These are phyloP conservation scores for Isabelozyma pseudorhagii DNA, from an alignment of 805 yeast species.

Conservation along the genomic window DNA sequence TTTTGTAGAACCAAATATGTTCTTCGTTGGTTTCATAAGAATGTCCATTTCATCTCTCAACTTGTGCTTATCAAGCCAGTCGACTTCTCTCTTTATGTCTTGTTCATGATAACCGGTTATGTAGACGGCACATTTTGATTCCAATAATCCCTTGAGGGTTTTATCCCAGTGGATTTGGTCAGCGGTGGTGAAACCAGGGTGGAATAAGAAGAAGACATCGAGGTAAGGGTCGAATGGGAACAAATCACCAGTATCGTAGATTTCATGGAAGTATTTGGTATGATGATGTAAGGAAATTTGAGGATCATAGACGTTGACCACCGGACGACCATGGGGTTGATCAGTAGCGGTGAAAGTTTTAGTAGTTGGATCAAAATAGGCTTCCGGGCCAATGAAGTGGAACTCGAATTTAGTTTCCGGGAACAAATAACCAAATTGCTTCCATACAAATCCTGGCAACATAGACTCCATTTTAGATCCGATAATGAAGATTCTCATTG, in stretches of 20 bases:
- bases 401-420: constrained; percentile 82
- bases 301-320: constrained; percentile 70
- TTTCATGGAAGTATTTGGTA: constrained; percentile 86
- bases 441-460: constrained; percentile 94
- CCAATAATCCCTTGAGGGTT: constrained; percentile 80
- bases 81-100: constrained; percentile 68
- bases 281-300: constrained; percentile 75
- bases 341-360: constrained; percentile 56
- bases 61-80: constrained; percentile 65
- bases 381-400: constrained; percentile 93
- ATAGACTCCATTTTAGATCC: constrained; percentile 94
- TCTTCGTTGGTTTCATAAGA: constrained; percentile 68
- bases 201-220: constrained; percentile 91
- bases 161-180: constrained; percentile 83
- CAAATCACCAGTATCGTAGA: constrained; percentile 89
- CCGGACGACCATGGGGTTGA: constrained; percentile 55
- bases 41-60: constrained; percentile 70
- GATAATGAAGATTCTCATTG: constrained; percentile 82
- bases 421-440: constrained; percentile 80
- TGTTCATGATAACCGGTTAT: constrained; percentile 84
- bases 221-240: constrained; percentile 97
- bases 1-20: constrained; percentile 80
- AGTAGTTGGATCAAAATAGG: constrained; percentile 66
- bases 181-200: constrained; percentile 87
- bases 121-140: constrained; percentile 89